A percentile compares a stretch with the other conserved stretches of the same genome.
These are phyloP conservation scores for Suhomyces ambrosiae DNA, from an alignment of 1,139 yeast species.

Conservation along the genomic window DNA sequence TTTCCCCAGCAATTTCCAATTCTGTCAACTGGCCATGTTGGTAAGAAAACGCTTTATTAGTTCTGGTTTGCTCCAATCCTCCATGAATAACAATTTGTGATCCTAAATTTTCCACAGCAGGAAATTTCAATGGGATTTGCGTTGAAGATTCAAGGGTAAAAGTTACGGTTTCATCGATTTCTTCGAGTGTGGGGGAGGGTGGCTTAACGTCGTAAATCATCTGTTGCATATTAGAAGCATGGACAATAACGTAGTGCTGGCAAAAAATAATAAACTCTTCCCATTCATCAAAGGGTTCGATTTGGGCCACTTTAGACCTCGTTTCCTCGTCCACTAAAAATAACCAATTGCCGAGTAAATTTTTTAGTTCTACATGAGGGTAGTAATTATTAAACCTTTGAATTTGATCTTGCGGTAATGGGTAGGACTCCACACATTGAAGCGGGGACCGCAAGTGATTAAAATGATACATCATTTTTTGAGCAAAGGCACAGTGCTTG, in stretches of 20 bases:
- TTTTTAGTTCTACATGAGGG: constrained; percentile 51
- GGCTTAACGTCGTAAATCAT: constrained; percentile 5
- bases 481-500: constrained; percentile 64
- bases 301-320: constrained; percentile 45
- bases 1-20: constrained; percentile 5
- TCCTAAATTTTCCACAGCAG: constrained; percentile 36
- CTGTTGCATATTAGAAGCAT: constrained; percentile 51
- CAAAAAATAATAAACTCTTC: constrained; percentile 79
- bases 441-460: constrained; percentile 67
- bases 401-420: constrained; percentile 51
- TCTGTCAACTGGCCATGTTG: constrained; percentile 4
- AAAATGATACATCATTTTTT: constrained; percentile 76
- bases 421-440: constrained; percentile 65
- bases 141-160: constrained; percentile 6
- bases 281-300: constrained; percentile 81
- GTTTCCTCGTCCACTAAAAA: constrained; percentile 39
- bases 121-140: constrained; percentile 48
- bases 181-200: too few relatives aligned
- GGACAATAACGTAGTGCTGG: constrained; percentile 72
- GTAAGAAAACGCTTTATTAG: constrained; percentile 22
- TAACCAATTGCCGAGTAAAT: constrained; percentile 63
- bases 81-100: constrained; percentile 47
- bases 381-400: constrained; percentile 52
- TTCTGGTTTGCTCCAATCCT: constrained; percentile 55
- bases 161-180: too few relatives aligned